Evolutionary conservation across 2,329 filamentous ascomycete genomes (phyloP), one percentile per base, ranked within the genome.

Genomic region (Coniochaeta pulveracea): DNA sequence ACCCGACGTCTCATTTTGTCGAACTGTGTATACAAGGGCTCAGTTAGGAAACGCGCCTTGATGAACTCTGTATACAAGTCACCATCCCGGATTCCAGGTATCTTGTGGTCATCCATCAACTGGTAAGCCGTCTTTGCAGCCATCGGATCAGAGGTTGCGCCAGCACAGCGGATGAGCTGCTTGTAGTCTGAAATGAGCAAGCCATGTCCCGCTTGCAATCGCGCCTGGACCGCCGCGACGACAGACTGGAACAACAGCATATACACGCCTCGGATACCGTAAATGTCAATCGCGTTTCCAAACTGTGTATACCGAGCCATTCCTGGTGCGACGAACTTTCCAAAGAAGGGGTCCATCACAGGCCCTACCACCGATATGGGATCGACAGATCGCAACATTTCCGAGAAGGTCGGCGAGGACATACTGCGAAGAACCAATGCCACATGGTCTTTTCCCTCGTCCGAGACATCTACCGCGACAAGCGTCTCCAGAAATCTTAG

Each of bases 361-460:
- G 54, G 48, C 34, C 68, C 58, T 12, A 74, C 53, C 15, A 52
- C 46, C 10, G 19, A 19, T 4, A 69, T 45, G 0, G 80, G 78
- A 37, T 82, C 74, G 7, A 86, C 52, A 5, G 65, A 61, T 21
- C 66, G 64, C 19, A 88, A 50, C 8, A 81, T 66, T 40, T 80
- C 74, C 2, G 74, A 72, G 46, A 85, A 76, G 1, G 66, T 66
- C 2, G 65, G 58, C 2, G 61, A 51, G 1, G 77, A 63, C 15
- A 85, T 47, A 1, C n/a, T n/a, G n/a, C n/a, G n/a, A n/a, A n/a
- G n/a, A n/a, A n/a, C n/a, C n/a, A n/a, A n/a, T n/a, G n/a, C n/a
- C n/a, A n/a, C n/a, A n/a, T n/a, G n/a, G n/a, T n/a, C n/a, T n/a
- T n/a, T n/a, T n/a, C n/a, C n/a, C n/a, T n/a, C n/a, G n/a, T n/a